phyloP scores from a whole-genome alignment of 139 green algal genomes.

The Desmodesmus armatus region DNA sequence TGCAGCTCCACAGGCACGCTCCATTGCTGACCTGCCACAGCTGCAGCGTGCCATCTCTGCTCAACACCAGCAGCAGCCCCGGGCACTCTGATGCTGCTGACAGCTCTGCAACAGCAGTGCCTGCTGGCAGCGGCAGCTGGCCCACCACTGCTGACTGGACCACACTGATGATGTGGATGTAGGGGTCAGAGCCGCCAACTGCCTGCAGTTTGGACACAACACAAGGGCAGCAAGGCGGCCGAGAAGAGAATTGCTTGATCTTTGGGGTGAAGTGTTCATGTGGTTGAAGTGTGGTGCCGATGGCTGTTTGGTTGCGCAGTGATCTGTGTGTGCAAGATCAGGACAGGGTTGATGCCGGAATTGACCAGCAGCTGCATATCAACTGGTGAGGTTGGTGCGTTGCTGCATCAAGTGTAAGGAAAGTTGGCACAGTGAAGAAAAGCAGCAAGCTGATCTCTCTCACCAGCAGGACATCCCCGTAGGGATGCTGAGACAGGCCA shows the following conservation, averaged over 20 bases:
- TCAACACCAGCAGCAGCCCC: conserved; percentile 59
- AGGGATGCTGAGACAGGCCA: conserved; percentile 41
- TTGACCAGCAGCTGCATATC: no score
- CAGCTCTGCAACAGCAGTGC: conserved; percentile 57
- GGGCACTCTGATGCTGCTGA: conserved; percentile 27
- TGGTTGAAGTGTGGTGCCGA: not conserved
- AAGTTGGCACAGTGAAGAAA: no score
- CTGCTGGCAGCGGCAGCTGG: conserved; percentile 57
- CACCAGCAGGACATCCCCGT: conserved; percentile 68
- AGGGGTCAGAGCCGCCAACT: conserved; percentile 54
- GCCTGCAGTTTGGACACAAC: conserved; percentile 60
- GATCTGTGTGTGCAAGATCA: no score
- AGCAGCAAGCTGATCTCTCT: not conserved
- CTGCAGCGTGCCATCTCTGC: conserved; percentile 56
- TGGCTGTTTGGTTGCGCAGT: no score
- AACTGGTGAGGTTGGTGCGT: no score
- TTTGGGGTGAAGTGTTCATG: not conserved
- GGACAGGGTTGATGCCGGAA: no score
- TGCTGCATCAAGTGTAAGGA: no score
- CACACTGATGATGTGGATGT: conserved; percentile 75
- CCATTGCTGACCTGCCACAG: conserved; percentile 64
- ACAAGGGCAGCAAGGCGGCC: not conserved
- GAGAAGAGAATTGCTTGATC: not conserved
- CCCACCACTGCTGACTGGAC: conserved; percentile 58
- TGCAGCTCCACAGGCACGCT: conserved; percentile 45